A percentile compares a stretch with the other conserved stretches of the same genome.
Evolutionary conservation across 176 grass and related monocot genomes (phyloP).

Genomic region (Carex scoparia): DNA sequence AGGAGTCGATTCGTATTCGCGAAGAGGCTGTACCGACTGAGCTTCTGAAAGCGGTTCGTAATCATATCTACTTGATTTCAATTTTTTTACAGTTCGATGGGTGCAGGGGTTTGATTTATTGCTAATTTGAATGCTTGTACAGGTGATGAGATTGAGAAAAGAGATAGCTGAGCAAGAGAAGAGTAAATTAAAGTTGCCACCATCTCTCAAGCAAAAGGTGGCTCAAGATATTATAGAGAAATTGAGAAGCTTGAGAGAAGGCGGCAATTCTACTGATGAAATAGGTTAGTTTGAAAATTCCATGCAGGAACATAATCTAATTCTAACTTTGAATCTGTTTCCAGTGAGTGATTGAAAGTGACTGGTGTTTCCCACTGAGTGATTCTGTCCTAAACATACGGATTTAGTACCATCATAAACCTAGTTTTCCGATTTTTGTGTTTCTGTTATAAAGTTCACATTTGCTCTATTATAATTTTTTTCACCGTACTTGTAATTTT

Average conservation of each 20-base stretch:
- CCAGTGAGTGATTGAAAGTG: background rate
- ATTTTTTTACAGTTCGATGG: background rate
- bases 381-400: background rate
- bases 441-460: background rate
- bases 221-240: conserved; percentile 47
- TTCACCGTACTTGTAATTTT: background rate
- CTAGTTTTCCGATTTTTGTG: background rate
- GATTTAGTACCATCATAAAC: background rate
- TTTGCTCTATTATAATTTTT: background rate
- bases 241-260: conserved; percentile 38
- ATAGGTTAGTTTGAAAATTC: conserved; percentile 38
- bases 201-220: conserved; percentile 60
- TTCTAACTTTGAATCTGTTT: conserved; percentile 12
- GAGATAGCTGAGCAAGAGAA: conserved; percentile 44
- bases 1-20: conserved; percentile 84
- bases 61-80: background rate
- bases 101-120: background rate
- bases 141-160: conserved; percentile 69
- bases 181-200: conserved; percentile 44
- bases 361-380: background rate
- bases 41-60: conserved; percentile 62
- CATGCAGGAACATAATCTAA: background rate
- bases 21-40: conserved; percentile 49
- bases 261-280: conserved; percentile 42
- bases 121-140: conserved; percentile 6